Evolutionary conservation across 2,329 filamentous ascomycete species (phyloP).

Genomic region (Aspergillus sp.): DNA sequence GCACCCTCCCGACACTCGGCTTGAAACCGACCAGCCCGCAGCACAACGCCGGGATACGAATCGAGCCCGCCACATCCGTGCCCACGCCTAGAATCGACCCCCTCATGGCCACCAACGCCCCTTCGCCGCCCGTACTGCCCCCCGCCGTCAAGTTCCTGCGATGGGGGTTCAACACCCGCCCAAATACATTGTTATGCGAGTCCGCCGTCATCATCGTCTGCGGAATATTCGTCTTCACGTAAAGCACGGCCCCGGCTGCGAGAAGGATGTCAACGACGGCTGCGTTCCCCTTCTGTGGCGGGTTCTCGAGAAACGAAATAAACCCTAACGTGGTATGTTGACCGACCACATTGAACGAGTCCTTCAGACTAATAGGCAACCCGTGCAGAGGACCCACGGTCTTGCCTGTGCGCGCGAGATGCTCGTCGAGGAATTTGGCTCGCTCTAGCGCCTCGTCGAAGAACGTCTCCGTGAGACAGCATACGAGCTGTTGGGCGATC

Average conservation of each 20-base stretch:
- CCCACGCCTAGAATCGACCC: conserved; percentile 60
- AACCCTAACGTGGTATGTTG: conserved; percentile 59
- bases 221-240: conserved; percentile 69
- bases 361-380: conserved; percentile 56
- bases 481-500: conserved; percentile 32
- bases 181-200: conserved; percentile 57
- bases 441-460: conserved; percentile 51
- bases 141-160: conserved; percentile 60
- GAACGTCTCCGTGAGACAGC: conserved; percentile 54
- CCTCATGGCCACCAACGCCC: conserved; percentile 57
- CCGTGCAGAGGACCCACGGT: conserved; percentile 62
- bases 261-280: conserved; percentile 58
- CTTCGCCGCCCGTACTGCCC: conserved; percentile 67
- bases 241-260: conserved; percentile 61
- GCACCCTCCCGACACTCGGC: conserved; percentile 46
- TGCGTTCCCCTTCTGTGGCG: conserved; percentile 52
- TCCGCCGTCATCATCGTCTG: conserved; percentile 53
- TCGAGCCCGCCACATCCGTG: conserved; percentile 57
- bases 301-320: conserved; percentile 58
- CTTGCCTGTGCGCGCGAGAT: conserved; percentile 39
- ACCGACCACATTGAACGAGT: conserved; percentile 49
- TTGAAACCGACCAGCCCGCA: conserved; percentile 51
- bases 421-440: conserved; percentile 50
- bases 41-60: conserved; percentile 48
- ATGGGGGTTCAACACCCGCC: conserved; percentile 61